Evolutionary conservation across 345 rosid genomes (phyloP).

Genomic region (Atalantia buxifolia): DNA sequence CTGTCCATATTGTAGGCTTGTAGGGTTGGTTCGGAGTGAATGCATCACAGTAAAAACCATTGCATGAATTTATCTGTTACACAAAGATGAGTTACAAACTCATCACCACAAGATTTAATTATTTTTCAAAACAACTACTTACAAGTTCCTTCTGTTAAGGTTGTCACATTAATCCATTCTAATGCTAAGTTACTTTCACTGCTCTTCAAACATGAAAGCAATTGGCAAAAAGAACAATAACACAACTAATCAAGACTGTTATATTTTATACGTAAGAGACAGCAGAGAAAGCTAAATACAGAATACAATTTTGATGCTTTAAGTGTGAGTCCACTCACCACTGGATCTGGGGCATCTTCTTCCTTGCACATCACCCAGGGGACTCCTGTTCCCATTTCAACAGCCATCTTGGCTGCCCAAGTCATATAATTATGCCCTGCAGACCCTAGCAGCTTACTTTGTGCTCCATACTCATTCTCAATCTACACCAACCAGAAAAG

Average conservation of each 20-base stretch:
- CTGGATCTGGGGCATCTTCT: constrained; percentile 99
- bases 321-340: constrained; percentile 40
- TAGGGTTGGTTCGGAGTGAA: constrained; percentile 94
- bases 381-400: constrained; percentile 78
- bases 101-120: constrained; percentile 14
- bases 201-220: background rate
- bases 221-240: background rate
- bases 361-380: constrained; percentile 99
- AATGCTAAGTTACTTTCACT: background rate
- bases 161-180: background rate
- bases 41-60: constrained; percentile 97
- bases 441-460: constrained; percentile 72
- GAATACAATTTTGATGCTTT: background rate
- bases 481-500: constrained; percentile 45
- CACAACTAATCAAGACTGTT: background rate
- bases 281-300: background rate
- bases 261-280: background rate
- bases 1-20: constrained; percentile 97
- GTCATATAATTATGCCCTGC: constrained; percentile 79
- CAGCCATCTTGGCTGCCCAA: constrained; percentile 99
- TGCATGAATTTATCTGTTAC: constrained; percentile 92
- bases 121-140: background rate
- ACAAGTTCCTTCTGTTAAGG: background rate
- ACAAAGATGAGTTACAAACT: background rate
- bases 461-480: constrained; percentile 96